Conservation (phyloP, 2,329 filamentous ascomycete species). For the Gremmenia infestans region DNA sequence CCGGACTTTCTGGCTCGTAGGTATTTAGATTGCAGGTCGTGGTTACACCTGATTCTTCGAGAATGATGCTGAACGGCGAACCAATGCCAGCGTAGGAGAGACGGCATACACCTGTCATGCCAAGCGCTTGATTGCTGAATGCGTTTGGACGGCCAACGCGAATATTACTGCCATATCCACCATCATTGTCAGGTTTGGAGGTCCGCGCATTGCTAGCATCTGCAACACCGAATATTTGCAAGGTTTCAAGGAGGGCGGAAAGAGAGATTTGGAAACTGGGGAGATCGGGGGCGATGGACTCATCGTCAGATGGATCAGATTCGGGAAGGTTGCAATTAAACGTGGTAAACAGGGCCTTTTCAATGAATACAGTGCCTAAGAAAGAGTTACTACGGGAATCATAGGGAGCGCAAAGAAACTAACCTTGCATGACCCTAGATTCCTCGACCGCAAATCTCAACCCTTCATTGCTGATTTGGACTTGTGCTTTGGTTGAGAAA, state of each 20-base stretch:
- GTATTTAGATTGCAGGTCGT: constrained; percentile 89
- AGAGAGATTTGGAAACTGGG: constrained; percentile 85
- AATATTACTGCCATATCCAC: constrained; percentile 53
- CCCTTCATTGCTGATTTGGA: constrained; percentile 80
- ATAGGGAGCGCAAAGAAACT: constrained; percentile 19
- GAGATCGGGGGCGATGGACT: constrained; percentile 38
- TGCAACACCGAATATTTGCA: constrained; percentile 92
- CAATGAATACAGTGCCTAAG: constrained; percentile 72
- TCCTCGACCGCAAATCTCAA: constrained; percentile 87
- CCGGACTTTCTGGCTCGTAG: constrained; percentile 68
- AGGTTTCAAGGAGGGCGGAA: constrained; percentile 79
- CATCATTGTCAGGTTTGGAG: constrained; percentile 54
- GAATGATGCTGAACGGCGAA: constrained; percentile 73
- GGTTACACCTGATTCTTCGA: constrained; percentile 80
- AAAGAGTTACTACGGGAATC: constrained; percentile 15
- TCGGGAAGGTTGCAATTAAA: constrained; percentile 62
- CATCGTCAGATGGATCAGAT: constrained; percentile 33
- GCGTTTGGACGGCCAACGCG: constrained; percentile 63
- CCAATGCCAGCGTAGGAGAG: constrained; percentile 73
- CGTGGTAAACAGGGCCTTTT: constrained; percentile 82
- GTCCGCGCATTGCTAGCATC: constrained; percentile 54
- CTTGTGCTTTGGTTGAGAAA: constrained; percentile 50
- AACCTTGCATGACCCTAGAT: constrained; percentile 86
- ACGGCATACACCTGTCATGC: constrained; percentile 80
- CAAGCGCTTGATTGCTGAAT: constrained; percentile 77